Base-by-base conservation (phyloP, 306 rosid genomes). In the Boehmeria nivea region DNA sequence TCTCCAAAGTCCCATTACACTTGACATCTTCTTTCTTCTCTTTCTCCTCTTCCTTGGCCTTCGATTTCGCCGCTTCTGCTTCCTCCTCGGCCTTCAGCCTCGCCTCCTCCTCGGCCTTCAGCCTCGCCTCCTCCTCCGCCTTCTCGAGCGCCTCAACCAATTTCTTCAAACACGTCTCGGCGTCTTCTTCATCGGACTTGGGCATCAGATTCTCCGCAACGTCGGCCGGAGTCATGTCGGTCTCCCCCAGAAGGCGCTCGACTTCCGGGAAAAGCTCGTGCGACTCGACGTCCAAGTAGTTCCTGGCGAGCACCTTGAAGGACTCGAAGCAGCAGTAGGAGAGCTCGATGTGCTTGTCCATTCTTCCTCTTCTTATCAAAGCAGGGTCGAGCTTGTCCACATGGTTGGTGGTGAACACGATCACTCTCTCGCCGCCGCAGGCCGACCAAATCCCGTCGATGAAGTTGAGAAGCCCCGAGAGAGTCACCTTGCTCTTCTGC, bases 361-460 rank as follows among this genome's bases (percentile, higher is more conserved):
- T 88, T 25, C 86, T 67, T 15, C 90, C 89, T 21, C 80, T 79
- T 48, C 94, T 59, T 2, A 82, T 82, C 0, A 88, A 43, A 16
- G 89, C 89, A 40, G 78, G 83, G 33, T 84, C 94, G 22, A 82
- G 85, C 28, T 77, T 84, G 2, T 84, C 88, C 31, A 73, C 74
- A 61, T 69, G 72, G 26, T 82, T 84, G 0, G 94, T 82, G 0
- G 96, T 84, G 36, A 88, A 88, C 19, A 82, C 72, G 3, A 82
- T 71, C 24, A 80, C 59, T 48, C 82, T 73, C 46, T 88, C 90
- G 9, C 86, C 81, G 3, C 88, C 90, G 59, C 90, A 78, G 4
- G 96, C 82, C 3, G 94, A 84, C 96, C 96, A 82, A 50, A 84
- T 75, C 46, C 96, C 94, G 71, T 88, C 88, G 2, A 84, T 73